Conservation (phyloP, 2,329 filamentous ascomycete genomes). For the Botryotinia narcissicola region DNA sequence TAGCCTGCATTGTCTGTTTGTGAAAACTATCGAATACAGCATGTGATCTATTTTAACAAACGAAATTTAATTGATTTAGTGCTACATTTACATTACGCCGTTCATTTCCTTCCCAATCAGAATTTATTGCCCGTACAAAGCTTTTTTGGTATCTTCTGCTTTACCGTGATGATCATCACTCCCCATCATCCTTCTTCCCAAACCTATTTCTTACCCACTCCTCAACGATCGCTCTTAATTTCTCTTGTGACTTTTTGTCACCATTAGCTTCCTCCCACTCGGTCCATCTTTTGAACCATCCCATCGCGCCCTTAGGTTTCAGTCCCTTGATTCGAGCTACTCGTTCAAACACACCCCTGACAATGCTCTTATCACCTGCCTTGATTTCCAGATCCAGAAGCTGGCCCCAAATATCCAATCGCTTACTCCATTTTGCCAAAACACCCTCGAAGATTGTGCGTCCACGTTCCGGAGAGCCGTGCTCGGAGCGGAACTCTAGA, state of each 20-base stretch:
- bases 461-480: conserved; percentile 84
- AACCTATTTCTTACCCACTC: conserved; percentile 61
- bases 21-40: background rate
- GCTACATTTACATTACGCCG: conserved; percentile 6
- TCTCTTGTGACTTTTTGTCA: conserved; percentile 65
- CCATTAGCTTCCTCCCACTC: conserved; percentile 80
- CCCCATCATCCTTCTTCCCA: conserved; percentile 35
- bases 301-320: conserved; percentile 79
- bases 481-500: conserved; percentile 81
- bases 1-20: background rate
- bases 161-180: conserved; percentile 4
- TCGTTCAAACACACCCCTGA: conserved; percentile 79
- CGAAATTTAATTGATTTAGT: conserved; percentile 4
- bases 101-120: background rate
- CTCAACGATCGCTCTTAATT: conserved; percentile 66
- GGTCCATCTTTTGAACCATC: conserved; percentile 89
- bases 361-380: conserved; percentile 55
- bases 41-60: background rate
- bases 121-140: background rate
- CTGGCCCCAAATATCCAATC: conserved; percentile 90
- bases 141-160: conserved; percentile 17
- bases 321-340: conserved; percentile 67
- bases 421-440: conserved; percentile 80
- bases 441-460: conserved; percentile 93
- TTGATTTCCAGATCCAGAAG: conserved; percentile 80